Evolutionary conservation across 441 rosid species (phyloP).

Genomic region (Euphorbia schlechtendalii): DNA sequence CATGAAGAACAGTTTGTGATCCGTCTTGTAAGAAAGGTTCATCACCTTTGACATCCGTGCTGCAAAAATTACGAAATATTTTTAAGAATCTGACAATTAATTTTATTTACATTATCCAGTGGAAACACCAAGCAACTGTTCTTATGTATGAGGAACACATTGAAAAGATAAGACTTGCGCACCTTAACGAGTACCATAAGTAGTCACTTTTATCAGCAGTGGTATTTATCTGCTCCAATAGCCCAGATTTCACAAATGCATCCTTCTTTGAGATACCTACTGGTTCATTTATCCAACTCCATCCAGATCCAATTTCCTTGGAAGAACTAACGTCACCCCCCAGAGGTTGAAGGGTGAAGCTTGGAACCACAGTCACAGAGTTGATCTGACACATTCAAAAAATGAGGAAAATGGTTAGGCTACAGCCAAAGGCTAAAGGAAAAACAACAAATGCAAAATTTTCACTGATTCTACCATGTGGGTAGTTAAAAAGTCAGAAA

Average conservation of each 20-base stretch:
- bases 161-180: slow-evolving; percentile 15
- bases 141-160: neutral
- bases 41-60: slow-evolving; percentile 43
- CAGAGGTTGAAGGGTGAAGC: slow-evolving; percentile 43
- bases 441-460: neutral
- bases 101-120: neutral
- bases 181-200: slow-evolving; percentile 93
- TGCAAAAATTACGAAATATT: slow-evolving; percentile 26
- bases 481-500: neutral
- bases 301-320: slow-evolving; percentile 36
- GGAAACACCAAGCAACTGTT: neutral
- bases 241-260: slow-evolving; percentile 58
- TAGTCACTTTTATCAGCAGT: slow-evolving; percentile 83
- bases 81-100: neutral
- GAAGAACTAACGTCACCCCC: slow-evolving; percentile 42
- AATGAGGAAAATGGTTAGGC: slow-evolving; percentile 9
- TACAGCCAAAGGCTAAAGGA: neutral
- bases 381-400: slow-evolving; percentile 46
- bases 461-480: neutral
- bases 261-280: slow-evolving; percentile 66
- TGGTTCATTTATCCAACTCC: slow-evolving; percentile 85
- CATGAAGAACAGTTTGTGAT: slow-evolving; percentile 67
- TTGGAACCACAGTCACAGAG: slow-evolving; percentile 51
- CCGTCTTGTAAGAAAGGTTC: slow-evolving; percentile 61
- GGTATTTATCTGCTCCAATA: slow-evolving; percentile 81